Evolutionary conservation across 2,329 filamentous ascomycete genomes (phyloP), one percentile per base, ranked within the genome.

Genomic region (Claviceps pazoutovae): DNA sequence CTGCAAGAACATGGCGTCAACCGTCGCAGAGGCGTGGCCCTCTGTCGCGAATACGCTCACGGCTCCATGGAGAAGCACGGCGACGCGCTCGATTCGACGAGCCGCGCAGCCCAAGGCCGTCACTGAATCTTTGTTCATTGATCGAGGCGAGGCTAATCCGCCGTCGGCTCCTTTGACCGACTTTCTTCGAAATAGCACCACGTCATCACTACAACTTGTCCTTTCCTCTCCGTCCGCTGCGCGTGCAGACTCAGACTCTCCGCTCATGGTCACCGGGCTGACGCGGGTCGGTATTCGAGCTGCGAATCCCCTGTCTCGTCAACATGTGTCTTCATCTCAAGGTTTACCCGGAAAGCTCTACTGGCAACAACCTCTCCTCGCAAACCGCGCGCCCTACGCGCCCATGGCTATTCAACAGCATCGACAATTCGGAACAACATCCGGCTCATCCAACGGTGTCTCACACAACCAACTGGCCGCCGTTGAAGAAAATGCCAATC

Each of bases 401-500:
- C 19, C 13, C 16, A 9, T 39, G 11, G 19, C 16, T n/a, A 19
- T 38, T 17, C 63, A 64, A 37, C 55, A 64, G 34, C 55, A 54
- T 56, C 62, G 61, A 62, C 68, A 55, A 55, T 56, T 45, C n/a
- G 51, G 51, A 17, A 53, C 51, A 6, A 13, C 48, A 37, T 74
- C 74, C 60, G 69, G 72, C 53, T 68, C 66, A 26, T 64, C 68
- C 7, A 72, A 71, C 54, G 74, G 74, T 19, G 70, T 80, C 51
- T 75, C 80, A 46, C 74, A 77, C 54, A 81, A 76, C 56, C 73
- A 91, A 52, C 79, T 98, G 37, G 88, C 89, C 37, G 86, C 88
- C 58, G 78, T 90, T 59, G 93, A 98, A 70, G 85, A 90, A 65
- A 85, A 86, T 23, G 94, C 93, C 39, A 98, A 97, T 69, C 86